Percentiles rank a stretch among this genome's conserved stretches.
phyloP scores from a whole-genome alignment of 164 flowering plant species.

The Chloranthus sessilifolius region DNA sequence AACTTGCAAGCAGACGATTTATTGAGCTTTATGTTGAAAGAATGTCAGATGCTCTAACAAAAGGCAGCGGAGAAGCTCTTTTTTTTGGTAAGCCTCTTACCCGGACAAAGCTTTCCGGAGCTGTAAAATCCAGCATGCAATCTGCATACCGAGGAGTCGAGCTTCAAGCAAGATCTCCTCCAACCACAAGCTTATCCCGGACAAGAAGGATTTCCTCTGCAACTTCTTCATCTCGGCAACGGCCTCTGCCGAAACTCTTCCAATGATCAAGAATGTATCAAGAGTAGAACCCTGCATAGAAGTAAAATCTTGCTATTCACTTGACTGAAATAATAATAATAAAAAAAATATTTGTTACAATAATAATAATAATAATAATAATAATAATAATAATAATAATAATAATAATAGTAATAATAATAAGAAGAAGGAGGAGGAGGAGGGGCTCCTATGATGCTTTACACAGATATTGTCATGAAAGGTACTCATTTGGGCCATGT shows the following conservation, averaged over 20 bases:
- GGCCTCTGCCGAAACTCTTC: slow-evolving; percentile 81
- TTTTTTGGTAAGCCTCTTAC: slow-evolving; percentile 8
- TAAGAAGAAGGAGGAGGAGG: no score
- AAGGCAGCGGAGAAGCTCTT: slow-evolving; percentile 1
- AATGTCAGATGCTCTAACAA: slow-evolving; percentile 8
- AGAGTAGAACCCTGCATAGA: slow-evolving; percentile 78
- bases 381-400: no score
- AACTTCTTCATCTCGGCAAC: slow-evolving; percentile 53
- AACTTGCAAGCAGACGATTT: slow-evolving; percentile 1
- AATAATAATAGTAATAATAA: no score
- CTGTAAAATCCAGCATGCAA: slow-evolving; percentile 70
- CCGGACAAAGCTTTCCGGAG: slow-evolving; percentile 40
- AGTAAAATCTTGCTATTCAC: no score
- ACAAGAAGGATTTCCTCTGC: slow-evolving; percentile 45
- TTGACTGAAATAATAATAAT: no score
- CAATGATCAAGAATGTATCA: slow-evolving; percentile 72
- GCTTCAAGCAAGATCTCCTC: slow-evolving; percentile 57
- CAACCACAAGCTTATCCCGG: slow-evolving; percentile 39
- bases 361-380: no score
- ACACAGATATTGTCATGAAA: no score
- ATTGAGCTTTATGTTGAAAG: slow-evolving; percentile 13
- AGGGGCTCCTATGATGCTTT: no score
- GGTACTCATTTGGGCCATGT: no score
- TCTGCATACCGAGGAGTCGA: slow-evolving; percentile 59
- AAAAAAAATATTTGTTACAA: neutral